phyloP scores from a whole-genome alignment of 257 asterid species.

The Thymus quinquecostatus region DNA sequence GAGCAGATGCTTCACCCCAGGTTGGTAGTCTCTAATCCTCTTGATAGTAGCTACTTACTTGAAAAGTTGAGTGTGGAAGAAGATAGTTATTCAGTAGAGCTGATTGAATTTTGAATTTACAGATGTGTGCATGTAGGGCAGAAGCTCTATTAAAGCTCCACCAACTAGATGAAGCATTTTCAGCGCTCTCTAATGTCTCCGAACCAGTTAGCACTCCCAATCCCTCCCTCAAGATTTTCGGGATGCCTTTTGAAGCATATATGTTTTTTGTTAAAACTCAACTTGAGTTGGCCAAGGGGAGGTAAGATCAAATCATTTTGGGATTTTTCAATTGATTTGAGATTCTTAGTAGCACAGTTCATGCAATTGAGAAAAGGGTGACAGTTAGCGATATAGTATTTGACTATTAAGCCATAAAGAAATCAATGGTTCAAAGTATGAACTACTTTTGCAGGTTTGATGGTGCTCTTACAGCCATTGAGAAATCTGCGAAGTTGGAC shows the following conservation, averaged over 20 bases:
- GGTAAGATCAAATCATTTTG: conserved; percentile 44
- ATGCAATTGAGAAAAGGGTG: too few species aligned
- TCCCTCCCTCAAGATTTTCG: conserved; percentile 52
- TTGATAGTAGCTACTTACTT: neutral
- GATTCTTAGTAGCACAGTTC: too few species aligned
- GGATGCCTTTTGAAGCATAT: conserved; percentile 71
- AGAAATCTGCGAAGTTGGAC: conserved; percentile 70
- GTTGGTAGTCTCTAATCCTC: conserved; percentile 35
- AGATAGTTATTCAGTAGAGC: conserved; percentile 26
- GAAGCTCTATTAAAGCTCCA: conserved; percentile 86
- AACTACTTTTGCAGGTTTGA: conserved; percentile 62
- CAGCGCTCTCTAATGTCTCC: conserved; percentile 46
- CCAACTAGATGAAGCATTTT: conserved; percentile 62
- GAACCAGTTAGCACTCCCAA: conserved; percentile 32
- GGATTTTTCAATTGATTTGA: neutral
- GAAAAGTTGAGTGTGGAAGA: neutral
- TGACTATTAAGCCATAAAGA: neutral
- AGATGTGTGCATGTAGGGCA: conserved; percentile 89
- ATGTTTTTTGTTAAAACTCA: conserved; percentile 59
- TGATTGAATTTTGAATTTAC: conserved; percentile 43
- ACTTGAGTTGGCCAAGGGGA: conserved; percentile 76
- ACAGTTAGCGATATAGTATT: too few species aligned
- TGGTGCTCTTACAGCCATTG: conserved; percentile 57
- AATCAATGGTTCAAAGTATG: neutral
- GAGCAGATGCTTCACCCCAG: conserved; percentile 83